phyloP scores from a whole-genome alignment of 768 basidiomycete genomes.

The Lentinula lateritia region DNA sequence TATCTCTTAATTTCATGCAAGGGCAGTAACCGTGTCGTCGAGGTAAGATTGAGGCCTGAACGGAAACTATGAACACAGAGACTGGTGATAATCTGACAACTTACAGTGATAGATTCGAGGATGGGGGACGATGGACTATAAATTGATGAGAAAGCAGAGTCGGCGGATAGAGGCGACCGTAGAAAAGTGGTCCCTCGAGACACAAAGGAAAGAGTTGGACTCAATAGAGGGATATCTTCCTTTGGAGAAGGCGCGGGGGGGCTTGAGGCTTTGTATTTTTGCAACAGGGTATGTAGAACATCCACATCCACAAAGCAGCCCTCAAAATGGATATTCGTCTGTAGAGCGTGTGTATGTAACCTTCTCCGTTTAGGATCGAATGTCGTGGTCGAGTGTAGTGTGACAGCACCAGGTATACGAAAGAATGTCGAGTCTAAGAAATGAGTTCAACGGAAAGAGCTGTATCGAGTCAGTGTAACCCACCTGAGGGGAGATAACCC shows the following conservation, averaged over 20 bases:
- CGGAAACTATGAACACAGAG: constrained; percentile 1
- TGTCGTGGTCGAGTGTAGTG: constrained; percentile 40
- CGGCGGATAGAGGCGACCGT: constrained; percentile 11
- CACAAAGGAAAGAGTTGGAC: not conserved
- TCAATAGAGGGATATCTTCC: not conserved
- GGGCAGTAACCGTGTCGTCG: constrained; percentile 34
- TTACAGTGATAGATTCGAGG: constrained; percentile 38
- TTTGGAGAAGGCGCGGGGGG: not conserved
- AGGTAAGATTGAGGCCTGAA: constrained; percentile 43
- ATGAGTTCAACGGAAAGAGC: constrained; percentile 10
- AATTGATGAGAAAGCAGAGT: constrained; percentile 8
- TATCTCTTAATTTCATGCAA: constrained; percentile 32
- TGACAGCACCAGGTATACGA: constrained; percentile 37
- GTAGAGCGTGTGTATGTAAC: constrained; percentile 49
- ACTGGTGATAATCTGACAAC: constrained; percentile 10
- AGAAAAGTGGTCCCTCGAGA: constrained; percentile 2
- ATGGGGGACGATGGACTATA: constrained; percentile 26
- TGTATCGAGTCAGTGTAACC: constrained; percentile 7
- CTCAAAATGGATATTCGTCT: constrained; percentile 38
- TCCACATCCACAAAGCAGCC: constrained; percentile 42
- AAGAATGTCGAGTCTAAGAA: constrained; percentile 33
- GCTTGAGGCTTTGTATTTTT: not conserved
- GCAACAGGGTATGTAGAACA: constrained; percentile 14
- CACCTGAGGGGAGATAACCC: constrained; percentile 35
- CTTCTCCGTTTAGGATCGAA: constrained; percentile 56